A percentile compares a stretch with the other conserved stretches of the same genome.
Evolutionary conservation across 805 yeast genomes (phyloP).

Genomic region (Saturnispora diversa): DNA sequence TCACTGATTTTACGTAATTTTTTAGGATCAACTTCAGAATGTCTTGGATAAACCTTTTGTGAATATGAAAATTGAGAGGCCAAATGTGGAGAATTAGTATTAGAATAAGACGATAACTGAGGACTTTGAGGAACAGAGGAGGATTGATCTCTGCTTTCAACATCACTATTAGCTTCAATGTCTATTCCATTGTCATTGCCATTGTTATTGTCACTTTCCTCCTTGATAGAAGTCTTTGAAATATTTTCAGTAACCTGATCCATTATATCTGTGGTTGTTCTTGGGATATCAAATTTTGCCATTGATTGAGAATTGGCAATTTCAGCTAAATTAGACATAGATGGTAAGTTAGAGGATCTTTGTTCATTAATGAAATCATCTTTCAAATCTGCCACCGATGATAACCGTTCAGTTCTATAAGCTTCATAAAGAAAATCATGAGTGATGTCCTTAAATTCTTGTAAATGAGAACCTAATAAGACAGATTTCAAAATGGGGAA

Average conservation of each 20-base stretch:
- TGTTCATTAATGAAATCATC: conserved; percentile 5
- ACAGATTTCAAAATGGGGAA: conserved; percentile 49
- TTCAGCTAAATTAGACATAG: conserved; percentile 57
- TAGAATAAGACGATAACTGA: too few species aligned
- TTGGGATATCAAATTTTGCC: conserved; percentile 21
- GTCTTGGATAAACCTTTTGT: conserved; percentile 11
- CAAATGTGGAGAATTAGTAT: conserved; percentile 19
- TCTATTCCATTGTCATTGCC: conserved; percentile 10
- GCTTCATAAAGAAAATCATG: conserved; percentile 58
- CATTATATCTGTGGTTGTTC: conserved; percentile 7
- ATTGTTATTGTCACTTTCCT: conserved; percentile 10
- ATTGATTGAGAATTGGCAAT: conserved; percentile 31
- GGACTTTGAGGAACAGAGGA: too few species aligned
- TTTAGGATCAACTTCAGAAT: conserved; percentile 36
- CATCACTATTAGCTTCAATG: too few species aligned
- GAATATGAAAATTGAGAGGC: neutral
- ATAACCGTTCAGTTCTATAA: conserved; percentile 56
- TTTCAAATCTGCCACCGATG: conserved; percentile 41
- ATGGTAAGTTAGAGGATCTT: conserved; percentile 34
- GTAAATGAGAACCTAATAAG: conserved; percentile 51
- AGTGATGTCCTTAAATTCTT: conserved; percentile 57
- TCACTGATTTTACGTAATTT: conserved; percentile 72
- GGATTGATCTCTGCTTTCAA: too few species aligned
- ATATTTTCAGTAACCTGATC: conserved; percentile 7
- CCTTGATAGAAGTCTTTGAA: conserved; percentile 12